These are phyloP conservation scores for Aspergillus pseudoglaucus DNA, from an alignment of 2,329 filamentous ascomycete species.

Conservation along the genomic window DNA sequence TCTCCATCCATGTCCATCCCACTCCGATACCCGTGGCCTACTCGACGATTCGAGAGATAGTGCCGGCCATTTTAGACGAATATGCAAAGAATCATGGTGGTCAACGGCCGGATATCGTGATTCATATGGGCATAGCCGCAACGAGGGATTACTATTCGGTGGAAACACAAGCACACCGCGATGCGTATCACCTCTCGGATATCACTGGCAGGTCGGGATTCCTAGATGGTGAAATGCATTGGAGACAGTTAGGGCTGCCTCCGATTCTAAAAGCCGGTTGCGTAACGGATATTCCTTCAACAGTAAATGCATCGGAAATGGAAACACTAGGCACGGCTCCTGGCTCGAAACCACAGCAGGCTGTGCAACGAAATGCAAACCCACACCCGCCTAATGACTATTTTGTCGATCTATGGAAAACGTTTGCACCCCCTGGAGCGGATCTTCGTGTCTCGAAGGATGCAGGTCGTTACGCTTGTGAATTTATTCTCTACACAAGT, in stretches of 20 bases:
- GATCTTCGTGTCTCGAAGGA: constrained; percentile 58
- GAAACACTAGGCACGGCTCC: constrained; percentile 1
- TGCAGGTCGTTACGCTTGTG: constrained; percentile 67
- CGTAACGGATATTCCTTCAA: neutral
- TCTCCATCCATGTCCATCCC: constrained; percentile 49
- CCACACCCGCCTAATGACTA: constrained; percentile 27
- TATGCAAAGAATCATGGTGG: constrained; percentile 34
- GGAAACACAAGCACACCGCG: constrained; percentile 63
- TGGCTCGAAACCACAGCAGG: neutral
- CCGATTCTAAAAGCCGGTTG: constrained; percentile 50
- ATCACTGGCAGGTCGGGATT: constrained; percentile 52
- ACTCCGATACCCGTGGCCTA: constrained; percentile 67
- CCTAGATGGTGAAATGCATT: constrained; percentile 44
- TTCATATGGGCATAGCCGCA: constrained; percentile 76
- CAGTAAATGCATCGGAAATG: constrained; percentile 3
- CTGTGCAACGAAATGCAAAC: constrained; percentile 2
- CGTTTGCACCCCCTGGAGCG: constrained; percentile 21
- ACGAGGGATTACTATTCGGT: constrained; percentile 61
- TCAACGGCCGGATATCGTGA: constrained; percentile 54
- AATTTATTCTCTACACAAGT: constrained; percentile 70
- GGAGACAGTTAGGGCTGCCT: constrained; percentile 45
- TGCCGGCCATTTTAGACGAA: constrained; percentile 57
- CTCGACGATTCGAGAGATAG: constrained; percentile 53
- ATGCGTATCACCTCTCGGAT: constrained; percentile 65
- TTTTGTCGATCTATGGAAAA: constrained; percentile 31